phyloP scores from a whole-genome alignment of 2,329 filamentous ascomycete species.

The Fusarium illudens region DNA sequence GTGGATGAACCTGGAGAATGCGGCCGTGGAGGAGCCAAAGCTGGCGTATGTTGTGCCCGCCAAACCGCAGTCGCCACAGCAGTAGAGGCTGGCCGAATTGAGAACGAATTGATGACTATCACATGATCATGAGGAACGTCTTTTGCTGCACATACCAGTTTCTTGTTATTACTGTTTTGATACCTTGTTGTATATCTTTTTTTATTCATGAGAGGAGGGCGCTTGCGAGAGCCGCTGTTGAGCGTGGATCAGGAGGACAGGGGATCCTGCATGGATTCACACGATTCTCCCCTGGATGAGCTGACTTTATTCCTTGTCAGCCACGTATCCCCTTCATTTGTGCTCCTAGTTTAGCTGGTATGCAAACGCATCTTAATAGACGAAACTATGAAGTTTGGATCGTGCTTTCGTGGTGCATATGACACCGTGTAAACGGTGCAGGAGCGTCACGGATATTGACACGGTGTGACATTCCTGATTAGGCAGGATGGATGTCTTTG shows the following conservation, averaged over 20 bases:
- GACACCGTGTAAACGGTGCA: background rate
- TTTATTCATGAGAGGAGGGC: background rate
- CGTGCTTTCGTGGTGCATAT: background rate
- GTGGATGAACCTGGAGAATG: slow-evolving; percentile 39
- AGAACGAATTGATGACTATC: slow-evolving; percentile 22
- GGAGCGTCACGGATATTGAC: background rate
- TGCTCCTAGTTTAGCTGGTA: background rate
- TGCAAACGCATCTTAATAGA: background rate
- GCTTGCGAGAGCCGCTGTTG: background rate
- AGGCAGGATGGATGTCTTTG: background rate
- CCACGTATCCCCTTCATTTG: background rate
- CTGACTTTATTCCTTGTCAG: background rate
- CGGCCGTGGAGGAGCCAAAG: slow-evolving; percentile 39
- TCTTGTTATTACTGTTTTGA: background rate
- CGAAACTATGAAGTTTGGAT: background rate
- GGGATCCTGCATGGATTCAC: background rate
- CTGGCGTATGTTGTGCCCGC: slow-evolving; percentile 39
- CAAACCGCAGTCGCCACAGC: slow-evolving; percentile 7
- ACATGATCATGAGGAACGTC: slow-evolving; percentile 23
- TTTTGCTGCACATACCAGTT: slow-evolving; percentile 11
- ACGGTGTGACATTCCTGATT: slow-evolving; percentile 27
- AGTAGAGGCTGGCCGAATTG: background rate
- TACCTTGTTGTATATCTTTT: slow-evolving; percentile 7
- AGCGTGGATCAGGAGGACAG: background rate
- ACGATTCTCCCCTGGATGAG: background rate